Base-by-base conservation (phyloP, 371 early-diverging fungal species). In the Mucor piriformis region DNA sequence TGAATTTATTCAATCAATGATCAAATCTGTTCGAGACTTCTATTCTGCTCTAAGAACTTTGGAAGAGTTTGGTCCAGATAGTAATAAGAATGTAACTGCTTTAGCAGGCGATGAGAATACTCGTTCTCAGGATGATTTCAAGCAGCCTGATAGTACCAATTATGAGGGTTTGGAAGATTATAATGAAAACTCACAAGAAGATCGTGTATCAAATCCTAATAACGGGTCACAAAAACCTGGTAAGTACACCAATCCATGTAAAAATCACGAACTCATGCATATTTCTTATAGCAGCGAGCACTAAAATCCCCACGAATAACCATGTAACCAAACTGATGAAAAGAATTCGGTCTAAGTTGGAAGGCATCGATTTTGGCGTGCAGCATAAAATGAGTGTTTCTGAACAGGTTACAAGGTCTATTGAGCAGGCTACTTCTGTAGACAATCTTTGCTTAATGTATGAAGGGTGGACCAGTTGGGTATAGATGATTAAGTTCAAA, bases 271-370 rank as follows among this genome's bases (percentile, higher is more conserved):
- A 29, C 29, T 29, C 29, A 29, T 29, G 6, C 38, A 16, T n/a
- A 38, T 15, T 42, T 33, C 7, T 33, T 42, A 6, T 23, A 29
- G 12, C 20, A 46, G 35, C 24, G 1, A 24, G 32, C 34, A 23
- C 34, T 15, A 59, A 62, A 25, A 20, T 32, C 33, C 16, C 47
- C 0, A 53, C 84, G 2, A 88, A 87, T 54, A 76, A 75, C 4
- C 83, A 86, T 61, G 91, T 86, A 0, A 66, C 84, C 13, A 69
- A 73, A 25, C 80, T 90, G 11, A 76, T 92, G 50, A 74, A 77
- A 24, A 69, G 86, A 13, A 81, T 92, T 12, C 67, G 84, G 23
- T 65, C 74, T n/a, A 92, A 91, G 64, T 69, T 92, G 13, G 88
- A 88, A 42, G 92, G 92, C 15, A 66, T 72, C 10, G 91, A 92